Evolutionary conservation across 2,329 filamentous ascomycete genomes (phyloP), one percentile per base, ranked within the genome.

Genomic region (Exophiala aquamarina): DNA sequence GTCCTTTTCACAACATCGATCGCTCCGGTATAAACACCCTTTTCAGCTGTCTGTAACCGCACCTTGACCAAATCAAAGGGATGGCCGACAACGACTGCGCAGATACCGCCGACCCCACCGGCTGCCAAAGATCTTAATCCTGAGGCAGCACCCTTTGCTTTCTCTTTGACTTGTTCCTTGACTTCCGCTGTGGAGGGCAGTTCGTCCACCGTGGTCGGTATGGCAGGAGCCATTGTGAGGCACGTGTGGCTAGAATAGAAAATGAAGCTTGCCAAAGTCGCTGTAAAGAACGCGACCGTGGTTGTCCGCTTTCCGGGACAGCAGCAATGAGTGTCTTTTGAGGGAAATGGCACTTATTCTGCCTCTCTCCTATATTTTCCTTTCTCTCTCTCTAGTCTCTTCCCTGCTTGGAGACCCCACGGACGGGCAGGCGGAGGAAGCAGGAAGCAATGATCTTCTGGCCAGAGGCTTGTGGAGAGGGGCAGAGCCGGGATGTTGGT

Each of bases 51-150:
- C 76, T 98, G 93, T 68, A 98, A 75, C 49, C 93, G 87, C 57
- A 98, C 93, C 74, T 98, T 98, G 68, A 97, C 92, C 60, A 98
- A 78, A 68, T 98, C 93, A 66, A 98, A 98, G 8, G 93, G 93
- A 70, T 98, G 93, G 47, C 93, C 87, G 50, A 97, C 91, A 33
- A 98, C 68, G 45, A 98, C 93, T 47, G 93, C 92, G 73, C 89
- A 97, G 38, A 98, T 70, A 61, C 93, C 93, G 59, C 93, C 93
- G 50, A 95, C 94, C 54, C 90, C 93, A 61, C 93, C 93, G 6
- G 92, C 92, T 7, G 79, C 84, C 41, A 98, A 80, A 33, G 92
- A 93, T 50, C 92, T 86, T 55, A 95, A 69, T 66, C 81, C 82
- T 44, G 82, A 78, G 37, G 84, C 63, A 2, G 79, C 78, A 38